These are phyloP conservation scores for Pleurotus ostreatus DNA, from an alignment of 768 basidiomycete species.

Conservation along the genomic window DNA sequence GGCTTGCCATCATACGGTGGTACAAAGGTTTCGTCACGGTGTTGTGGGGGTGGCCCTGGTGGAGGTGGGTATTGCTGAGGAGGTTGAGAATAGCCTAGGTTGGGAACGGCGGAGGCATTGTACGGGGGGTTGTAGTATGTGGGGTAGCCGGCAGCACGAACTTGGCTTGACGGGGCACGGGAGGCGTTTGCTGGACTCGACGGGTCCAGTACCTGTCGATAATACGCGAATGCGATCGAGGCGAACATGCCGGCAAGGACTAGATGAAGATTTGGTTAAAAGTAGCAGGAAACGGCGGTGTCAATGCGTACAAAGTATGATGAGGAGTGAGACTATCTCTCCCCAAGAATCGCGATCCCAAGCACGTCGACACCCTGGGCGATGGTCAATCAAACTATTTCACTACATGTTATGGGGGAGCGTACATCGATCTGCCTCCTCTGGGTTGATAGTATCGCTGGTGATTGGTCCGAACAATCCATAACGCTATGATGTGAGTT, in stretches of 20 bases:
- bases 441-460: constrained; percentile 21
- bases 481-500: constrained; percentile 27
- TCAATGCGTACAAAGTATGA: constrained; percentile 48
- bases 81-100: constrained; percentile 25
- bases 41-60: constrained; percentile 40
- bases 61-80: constrained; percentile 41
- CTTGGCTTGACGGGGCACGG: constrained; percentile 40
- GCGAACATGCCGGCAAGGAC: constrained; percentile 61
- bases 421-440: constrained; percentile 47
- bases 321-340: constrained; percentile 60
- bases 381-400: neutral
- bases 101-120: constrained; percentile 29
- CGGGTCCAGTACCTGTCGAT: constrained; percentile 74
- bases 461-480: constrained; percentile 52
- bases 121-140: constrained; percentile 62
- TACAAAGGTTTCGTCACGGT: constrained; percentile 29
- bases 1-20: constrained; percentile 40
- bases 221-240: constrained; percentile 64
- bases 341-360: constrained; percentile 68
- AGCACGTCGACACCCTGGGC: constrained; percentile 53
- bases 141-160: constrained; percentile 35
- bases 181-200: constrained; percentile 46
- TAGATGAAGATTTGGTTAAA: too few species aligned
- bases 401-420: neutral
- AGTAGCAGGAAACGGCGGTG: neutral